Evolutionary conservation across 129 eudicot species (phyloP).

Genomic region (Chrysanthemum seticuspe): DNA sequence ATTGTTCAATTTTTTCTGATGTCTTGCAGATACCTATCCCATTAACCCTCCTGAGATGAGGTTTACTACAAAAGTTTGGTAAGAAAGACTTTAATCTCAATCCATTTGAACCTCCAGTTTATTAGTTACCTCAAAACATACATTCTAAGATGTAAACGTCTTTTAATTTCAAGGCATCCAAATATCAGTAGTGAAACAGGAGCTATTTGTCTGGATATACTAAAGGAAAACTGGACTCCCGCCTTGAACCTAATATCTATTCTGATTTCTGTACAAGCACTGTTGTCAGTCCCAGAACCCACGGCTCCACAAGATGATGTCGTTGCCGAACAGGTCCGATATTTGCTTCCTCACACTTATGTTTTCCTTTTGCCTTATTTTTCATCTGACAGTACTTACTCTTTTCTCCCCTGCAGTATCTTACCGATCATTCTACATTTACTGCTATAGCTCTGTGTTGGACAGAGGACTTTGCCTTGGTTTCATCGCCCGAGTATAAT

Average conservation of each 20-base stretch:
- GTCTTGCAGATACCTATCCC: conserved; percentile 80
- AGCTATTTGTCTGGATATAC: conserved; percentile 42
- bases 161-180: conserved; percentile 36
- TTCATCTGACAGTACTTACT: conserved; percentile 23
- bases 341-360: background rate
- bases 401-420: conserved; percentile 32
- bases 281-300: conserved; percentile 38
- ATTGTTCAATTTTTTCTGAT: background rate
- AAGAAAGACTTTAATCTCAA: conserved; percentile 22
- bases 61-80: conserved; percentile 94
- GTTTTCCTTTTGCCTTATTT: background rate
- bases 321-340: conserved; percentile 37
- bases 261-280: conserved; percentile 35
- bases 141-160: conserved; percentile 22
- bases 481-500: conserved; percentile 22
- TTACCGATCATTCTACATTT: conserved; percentile 26
- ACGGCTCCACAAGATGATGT: conserved; percentile 41
- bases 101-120: background rate
- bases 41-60: conserved; percentile 86
- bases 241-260: conserved; percentile 33
- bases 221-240: conserved; percentile 39
- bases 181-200: conserved; percentile 43
- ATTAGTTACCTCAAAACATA: background rate
- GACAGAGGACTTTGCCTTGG: conserved; percentile 39
- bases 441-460: conserved; percentile 33